Evolutionary conservation across 176 grass and related monocot genomes (phyloP).

Genomic region (Carex myosuroides): DNA sequence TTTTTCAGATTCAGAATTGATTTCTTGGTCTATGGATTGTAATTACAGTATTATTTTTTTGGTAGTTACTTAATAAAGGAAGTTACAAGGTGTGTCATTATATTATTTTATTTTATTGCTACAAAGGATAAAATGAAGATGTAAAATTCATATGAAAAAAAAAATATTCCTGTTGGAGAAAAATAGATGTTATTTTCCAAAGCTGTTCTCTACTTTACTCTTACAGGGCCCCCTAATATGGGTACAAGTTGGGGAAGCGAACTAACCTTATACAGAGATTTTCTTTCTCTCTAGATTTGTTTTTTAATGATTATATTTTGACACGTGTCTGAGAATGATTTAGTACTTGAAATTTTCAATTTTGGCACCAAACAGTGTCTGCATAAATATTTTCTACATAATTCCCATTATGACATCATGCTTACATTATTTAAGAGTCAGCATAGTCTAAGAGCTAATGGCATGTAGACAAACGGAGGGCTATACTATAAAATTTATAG

Average conservation of each 20-base stretch:
- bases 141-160: not conserved
- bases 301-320: slow-evolving; percentile 13
- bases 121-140: not conserved
- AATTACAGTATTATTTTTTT: not conserved
- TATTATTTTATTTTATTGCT: not conserved
- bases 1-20: not conserved
- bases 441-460: not conserved
- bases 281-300: slow-evolving; percentile 6
- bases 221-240: not conserved
- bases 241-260: not conserved
- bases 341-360: slow-evolving; percentile 12
- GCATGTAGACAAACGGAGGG: slow-evolving; percentile 13
- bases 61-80: not conserved
- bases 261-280: not conserved
- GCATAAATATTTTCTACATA: not conserved
- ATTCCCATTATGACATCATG: slow-evolving; percentile 17
- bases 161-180: not conserved
- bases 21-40: not conserved
- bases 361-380: slow-evolving; percentile 14
- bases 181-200: not conserved
- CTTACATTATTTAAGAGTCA: slow-evolving; percentile 9
- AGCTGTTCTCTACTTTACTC: not conserved
- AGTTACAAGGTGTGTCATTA: not conserved
- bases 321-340: slow-evolving; percentile 19
- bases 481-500: not conserved